phyloP scores from a whole-genome alignment of 2,329 filamentous ascomycete genomes.

The Truncatella angustata region DNA sequence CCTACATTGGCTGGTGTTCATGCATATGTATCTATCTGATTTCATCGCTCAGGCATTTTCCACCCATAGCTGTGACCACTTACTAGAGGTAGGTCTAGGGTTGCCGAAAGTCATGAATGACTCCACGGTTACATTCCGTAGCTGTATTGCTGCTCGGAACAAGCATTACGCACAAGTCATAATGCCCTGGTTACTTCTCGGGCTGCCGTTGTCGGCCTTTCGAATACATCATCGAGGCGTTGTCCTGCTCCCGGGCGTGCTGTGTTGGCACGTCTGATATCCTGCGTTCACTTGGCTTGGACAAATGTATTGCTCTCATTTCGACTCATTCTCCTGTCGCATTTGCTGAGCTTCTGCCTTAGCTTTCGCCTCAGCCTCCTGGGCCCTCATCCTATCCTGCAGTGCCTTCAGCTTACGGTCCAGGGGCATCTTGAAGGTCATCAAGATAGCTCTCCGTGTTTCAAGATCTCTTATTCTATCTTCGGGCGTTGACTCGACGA shows the following conservation, averaged over 20 bases:
- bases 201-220: too few species aligned
- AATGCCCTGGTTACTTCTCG: too few species aligned
- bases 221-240: background rate
- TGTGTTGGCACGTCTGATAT: background rate
- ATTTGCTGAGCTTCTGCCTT: background rate
- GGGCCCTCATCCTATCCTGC: slow-evolving; percentile 36
- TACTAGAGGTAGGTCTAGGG: too few species aligned
- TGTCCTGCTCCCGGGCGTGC: background rate
- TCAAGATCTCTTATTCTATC: slow-evolving; percentile 46
- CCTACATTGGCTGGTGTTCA: too few species aligned
- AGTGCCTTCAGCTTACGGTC: slow-evolving; percentile 42
- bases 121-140: too few species aligned
- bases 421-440: slow-evolving; percentile 36
- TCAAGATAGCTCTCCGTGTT: slow-evolving; percentile 36
- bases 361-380: slow-evolving; percentile 25
- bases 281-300: background rate
- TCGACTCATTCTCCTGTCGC: background rate
- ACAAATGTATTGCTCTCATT: background rate
- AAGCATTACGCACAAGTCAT: too few species aligned
- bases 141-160: too few species aligned
- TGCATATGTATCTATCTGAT: too few species aligned
- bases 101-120: too few species aligned
- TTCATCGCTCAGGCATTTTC: too few species aligned
- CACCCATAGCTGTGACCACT: too few species aligned
- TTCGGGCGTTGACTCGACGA: slow-evolving; percentile 36